Percentiles rank a stretch among this genome's conserved stretches.
Conservation (phyloP, 192 early-diverging fungal genomes). For the Mortierella hygrophila region DNA sequence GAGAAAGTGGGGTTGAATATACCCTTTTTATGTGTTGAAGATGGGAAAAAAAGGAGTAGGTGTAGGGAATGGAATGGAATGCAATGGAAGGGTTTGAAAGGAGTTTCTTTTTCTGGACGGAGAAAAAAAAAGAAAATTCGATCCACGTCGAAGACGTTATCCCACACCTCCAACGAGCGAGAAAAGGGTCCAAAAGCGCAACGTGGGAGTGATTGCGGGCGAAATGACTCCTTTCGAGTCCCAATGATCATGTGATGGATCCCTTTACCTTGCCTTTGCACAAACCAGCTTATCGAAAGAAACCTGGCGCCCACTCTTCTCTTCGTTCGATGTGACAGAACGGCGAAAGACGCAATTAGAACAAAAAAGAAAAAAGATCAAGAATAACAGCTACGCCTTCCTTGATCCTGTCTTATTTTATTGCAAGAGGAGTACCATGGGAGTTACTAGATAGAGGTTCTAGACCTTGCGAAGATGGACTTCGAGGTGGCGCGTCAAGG, state of each 20-base stretch:
- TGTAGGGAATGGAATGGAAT: background rate
- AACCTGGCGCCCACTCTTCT: no score
- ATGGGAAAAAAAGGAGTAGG: background rate
- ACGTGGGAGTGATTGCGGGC: background rate
- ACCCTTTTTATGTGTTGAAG: background rate
- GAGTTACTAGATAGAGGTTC: background rate
- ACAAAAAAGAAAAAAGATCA: no score
- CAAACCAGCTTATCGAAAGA: background rate
- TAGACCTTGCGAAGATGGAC: slow-evolving; percentile 32
- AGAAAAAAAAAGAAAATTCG: background rate
- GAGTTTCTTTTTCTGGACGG: background rate
- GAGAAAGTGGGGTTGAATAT: background rate
- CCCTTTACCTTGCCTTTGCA: background rate
- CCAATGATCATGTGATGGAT: background rate
- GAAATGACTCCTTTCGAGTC: slow-evolving; percentile 4
- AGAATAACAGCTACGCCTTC: background rate
- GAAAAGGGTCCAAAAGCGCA: background rate
- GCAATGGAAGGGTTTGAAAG: background rate
- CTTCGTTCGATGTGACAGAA: no score
- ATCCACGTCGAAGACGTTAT: background rate
- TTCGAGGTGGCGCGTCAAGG: slow-evolving; percentile 24
- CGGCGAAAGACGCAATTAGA: no score
- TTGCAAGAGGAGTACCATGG: no score
- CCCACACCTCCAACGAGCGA: background rate
- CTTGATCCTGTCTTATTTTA: background rate